phyloP scores from a whole-genome alignment of 352 stramenopile species.

The Elongisporangium undulatum region DNA sequence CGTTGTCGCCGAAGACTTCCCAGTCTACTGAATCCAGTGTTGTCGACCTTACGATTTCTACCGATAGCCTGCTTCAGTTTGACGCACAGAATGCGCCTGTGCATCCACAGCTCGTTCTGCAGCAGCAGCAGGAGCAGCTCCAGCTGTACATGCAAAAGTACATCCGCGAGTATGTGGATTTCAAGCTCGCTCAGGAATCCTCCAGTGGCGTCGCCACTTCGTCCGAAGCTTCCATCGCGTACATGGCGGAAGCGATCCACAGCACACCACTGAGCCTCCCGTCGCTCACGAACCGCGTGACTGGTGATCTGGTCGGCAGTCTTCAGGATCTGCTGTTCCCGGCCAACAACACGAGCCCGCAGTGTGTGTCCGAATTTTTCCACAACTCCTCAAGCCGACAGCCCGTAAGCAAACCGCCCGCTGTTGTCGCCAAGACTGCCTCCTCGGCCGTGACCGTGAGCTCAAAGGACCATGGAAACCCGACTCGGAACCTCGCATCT shows the following conservation, averaged over 20 bases:
- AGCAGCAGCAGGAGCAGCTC: slow-evolving; percentile 43
- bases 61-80: slow-evolving; percentile 33
- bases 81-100: slow-evolving; percentile 33
- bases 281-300: slow-evolving; percentile 32
- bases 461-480: background rate
- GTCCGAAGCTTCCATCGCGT: slow-evolving; percentile 3
- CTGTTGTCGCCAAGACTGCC: background rate
- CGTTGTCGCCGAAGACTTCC: background rate
- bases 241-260: slow-evolving; percentile 34
- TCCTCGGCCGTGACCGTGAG: background rate
- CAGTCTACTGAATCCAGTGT: background rate
- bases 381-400: background rate
- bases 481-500: background rate
- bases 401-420: background rate
- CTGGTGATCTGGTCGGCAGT: slow-evolving; percentile 32
- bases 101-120: slow-evolving; percentile 41
- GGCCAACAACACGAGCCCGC: slow-evolving; percentile 52
- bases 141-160: slow-evolving; percentile 59
- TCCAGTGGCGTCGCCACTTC: slow-evolving; percentile 4
- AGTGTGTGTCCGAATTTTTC: slow-evolving; percentile 47
- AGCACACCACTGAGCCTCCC: slow-evolving; percentile 50
- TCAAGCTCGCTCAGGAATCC: slow-evolving; percentile 29
- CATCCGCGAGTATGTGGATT: slow-evolving; percentile 55
- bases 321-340: slow-evolving; percentile 67
- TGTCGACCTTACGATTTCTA: background rate